phyloP scores from a whole-genome alignment of 148 eudicot species.

The Mesembryanthemum crystallinum region DNA sequence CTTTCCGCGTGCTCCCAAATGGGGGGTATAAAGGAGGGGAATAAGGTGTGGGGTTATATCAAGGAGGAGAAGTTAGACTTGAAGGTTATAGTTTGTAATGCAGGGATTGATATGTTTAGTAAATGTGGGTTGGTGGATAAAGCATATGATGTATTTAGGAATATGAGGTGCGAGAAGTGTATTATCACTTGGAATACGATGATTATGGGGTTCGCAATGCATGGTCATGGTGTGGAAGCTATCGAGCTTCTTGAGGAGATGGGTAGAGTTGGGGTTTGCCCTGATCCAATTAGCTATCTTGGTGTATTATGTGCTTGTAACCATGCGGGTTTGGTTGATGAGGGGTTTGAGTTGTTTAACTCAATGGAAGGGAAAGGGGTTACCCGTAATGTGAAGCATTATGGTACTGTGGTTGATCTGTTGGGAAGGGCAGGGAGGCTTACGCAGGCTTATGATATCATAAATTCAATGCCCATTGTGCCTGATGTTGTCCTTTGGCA shows the following conservation, averaged over 20 bases:
- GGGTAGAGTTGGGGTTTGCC: constrained; percentile 30
- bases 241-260: constrained; percentile 55
- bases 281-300: constrained; percentile 59
- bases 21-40: constrained; percentile 62
- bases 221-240: constrained; percentile 58
- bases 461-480: constrained; percentile 55
- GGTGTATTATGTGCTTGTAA: constrained; percentile 73
- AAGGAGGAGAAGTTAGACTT: constrained; percentile 36
- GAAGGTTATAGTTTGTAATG: constrained; percentile 64
- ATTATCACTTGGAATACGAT: constrained; percentile 75
- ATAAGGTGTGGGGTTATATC: constrained; percentile 42
- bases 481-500: constrained; percentile 82
- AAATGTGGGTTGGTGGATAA: constrained; percentile 76
- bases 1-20: constrained; percentile 78
- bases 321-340: constrained; percentile 75
- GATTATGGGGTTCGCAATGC: constrained; percentile 78
- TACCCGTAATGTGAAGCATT: constrained; percentile 65
- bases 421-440: constrained; percentile 81
- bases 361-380: constrained; percentile 48
- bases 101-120: constrained; percentile 72
- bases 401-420: constrained; percentile 76
- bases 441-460: constrained; percentile 56
- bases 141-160: constrained; percentile 47
- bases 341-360: constrained; percentile 57
- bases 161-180: constrained; percentile 52